A percentile compares a stretch with the other conserved stretches of the same genome.
Evolutionary conservation across 1,139 yeast species (phyloP).

Genomic region (Geotrichum candidum): DNA sequence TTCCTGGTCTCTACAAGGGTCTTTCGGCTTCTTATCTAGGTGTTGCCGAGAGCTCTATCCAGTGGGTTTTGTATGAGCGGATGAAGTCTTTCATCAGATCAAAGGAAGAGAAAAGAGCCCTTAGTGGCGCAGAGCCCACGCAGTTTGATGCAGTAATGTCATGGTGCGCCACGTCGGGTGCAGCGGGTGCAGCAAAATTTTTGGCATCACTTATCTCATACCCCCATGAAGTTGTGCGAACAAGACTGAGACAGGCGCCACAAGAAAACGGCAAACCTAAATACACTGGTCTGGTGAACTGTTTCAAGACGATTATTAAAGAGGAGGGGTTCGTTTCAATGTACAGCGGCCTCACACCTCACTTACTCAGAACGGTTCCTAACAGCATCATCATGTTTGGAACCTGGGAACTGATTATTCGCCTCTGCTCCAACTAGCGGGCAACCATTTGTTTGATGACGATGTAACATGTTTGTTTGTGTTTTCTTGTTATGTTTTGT

Average conservation of each 20-base stretch:
- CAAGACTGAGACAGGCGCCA: constrained; percentile 94
- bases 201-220: constrained; percentile 88
- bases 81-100: constrained; percentile 69
- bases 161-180: constrained; percentile 95
- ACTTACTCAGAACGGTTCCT: constrained; percentile 92
- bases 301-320: constrained; percentile 71
- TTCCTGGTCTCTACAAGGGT: constrained; percentile 76
- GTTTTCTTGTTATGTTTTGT: not conserved
- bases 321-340: constrained; percentile 91
- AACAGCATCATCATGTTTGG: constrained; percentile 98
- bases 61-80: constrained; percentile 95
- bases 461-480: not conserved
- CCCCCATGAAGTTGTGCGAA: constrained; percentile 96
- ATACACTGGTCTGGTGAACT: constrained; percentile 83
- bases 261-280: constrained; percentile 70
- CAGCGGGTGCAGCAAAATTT: constrained; percentile 95
- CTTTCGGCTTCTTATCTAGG: constrained; percentile 92
- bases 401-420: constrained; percentile 92
- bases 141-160: constrained; percentile 64
- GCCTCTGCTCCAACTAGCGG: constrained; percentile 34
- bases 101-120: constrained; percentile 42
- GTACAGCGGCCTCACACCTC: constrained; percentile 98
- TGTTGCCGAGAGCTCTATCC: constrained; percentile 86
- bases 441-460: not conserved
- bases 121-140: constrained; percentile 41